phyloP scores from a whole-genome alignment of 2,329 filamentous ascomycete genomes.

The Zymoseptoria crescenta region DNA sequence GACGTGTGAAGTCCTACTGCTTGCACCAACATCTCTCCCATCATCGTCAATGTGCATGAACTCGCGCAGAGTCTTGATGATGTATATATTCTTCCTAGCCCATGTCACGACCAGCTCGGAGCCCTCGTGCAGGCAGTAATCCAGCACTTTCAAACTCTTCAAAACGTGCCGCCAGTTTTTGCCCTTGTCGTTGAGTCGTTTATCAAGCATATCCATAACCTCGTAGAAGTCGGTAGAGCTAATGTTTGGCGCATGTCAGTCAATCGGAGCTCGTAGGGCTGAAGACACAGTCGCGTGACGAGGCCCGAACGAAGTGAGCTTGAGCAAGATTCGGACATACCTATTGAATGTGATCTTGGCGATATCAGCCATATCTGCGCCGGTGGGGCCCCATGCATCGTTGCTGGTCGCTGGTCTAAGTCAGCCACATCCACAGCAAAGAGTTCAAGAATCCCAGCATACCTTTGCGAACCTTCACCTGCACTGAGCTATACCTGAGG shows the following conservation, averaged over 20 bases:
- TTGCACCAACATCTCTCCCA: slow-evolving; percentile 88
- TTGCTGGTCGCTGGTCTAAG: slow-evolving; percentile 76
- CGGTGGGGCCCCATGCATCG: slow-evolving; percentile 95
- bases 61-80: slow-evolving; percentile 96
- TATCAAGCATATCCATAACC: slow-evolving; percentile 99
- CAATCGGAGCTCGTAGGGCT: not conserved
- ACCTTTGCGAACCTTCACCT: slow-evolving; percentile 99
- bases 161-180: slow-evolving; percentile 99
- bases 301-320: not conserved
- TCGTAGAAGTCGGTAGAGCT: slow-evolving; percentile 97
- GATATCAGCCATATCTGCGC: slow-evolving; percentile 98
- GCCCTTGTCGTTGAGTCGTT: slow-evolving; percentile 95
- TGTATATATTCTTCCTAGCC: slow-evolving; percentile 96
- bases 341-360: slow-evolving; percentile 96
- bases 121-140: slow-evolving; percentile 96
- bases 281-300: not conserved
- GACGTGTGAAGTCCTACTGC: slow-evolving; percentile 56
- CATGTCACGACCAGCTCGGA: slow-evolving; percentile 95
- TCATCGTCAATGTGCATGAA: slow-evolving; percentile 97
- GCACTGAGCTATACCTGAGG: slow-evolving; percentile 72
- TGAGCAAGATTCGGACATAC: slow-evolving; percentile 47
- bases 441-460: slow-evolving; percentile 30
- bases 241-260: slow-evolving; percentile 2
- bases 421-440: slow-evolving; percentile 6
- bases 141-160: slow-evolving; percentile 93